Base-by-base conservation (phyloP, 306 rosid species). In the Crataegus laevigata region DNA sequence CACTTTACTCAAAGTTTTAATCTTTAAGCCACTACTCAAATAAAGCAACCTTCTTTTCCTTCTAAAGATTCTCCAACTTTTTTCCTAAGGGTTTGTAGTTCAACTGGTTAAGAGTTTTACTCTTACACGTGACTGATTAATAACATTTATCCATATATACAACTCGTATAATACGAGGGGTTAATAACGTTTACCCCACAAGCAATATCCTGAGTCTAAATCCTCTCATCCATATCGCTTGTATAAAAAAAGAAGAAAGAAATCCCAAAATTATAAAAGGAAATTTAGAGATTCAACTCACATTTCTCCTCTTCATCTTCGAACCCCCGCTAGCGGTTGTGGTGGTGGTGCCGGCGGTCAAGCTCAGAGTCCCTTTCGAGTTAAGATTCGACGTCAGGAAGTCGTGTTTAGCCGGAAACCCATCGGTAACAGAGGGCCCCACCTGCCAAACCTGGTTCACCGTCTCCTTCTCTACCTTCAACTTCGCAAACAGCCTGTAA, bases 221-320 rank as follows among this genome's bases (percentile, higher is more conserved):
- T 50, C 54, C 21, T 15, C 54, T 50, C 18, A 18, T 17, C 6
- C 0, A 0, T 50, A 1, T 17, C 6, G 54, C 8, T 5, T 5
- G 8, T 15, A 50, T 50, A 50, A 5, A 50, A 50, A 50, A 6
- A 50, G 54, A 6, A 50, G 17, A 50, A 50, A 18, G 0, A 50
- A 40, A 40, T 47, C 52, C 8, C 52, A 15, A 47, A 19, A 47
- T 47, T 60, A 26, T 28, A 57, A 59, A 21, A 0, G 11, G 17
- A 54, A 17, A 63, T 63, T 30, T 25, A 18, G 42, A 17, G 42
- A 18, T 17, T 63, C n/a, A 63, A 63, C 89, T 69, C 74, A 93
- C 98, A 77, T 93, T 85, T 76, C 65, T 91, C 69, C 66, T 88
- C 81, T 21, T 79, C 60, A 83, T 75, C 62, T 34, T 42, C 22